Evolutionary conservation across 2,329 filamentous ascomycete species (phyloP).

Genomic region (Colletotrichum melonis): DNA sequence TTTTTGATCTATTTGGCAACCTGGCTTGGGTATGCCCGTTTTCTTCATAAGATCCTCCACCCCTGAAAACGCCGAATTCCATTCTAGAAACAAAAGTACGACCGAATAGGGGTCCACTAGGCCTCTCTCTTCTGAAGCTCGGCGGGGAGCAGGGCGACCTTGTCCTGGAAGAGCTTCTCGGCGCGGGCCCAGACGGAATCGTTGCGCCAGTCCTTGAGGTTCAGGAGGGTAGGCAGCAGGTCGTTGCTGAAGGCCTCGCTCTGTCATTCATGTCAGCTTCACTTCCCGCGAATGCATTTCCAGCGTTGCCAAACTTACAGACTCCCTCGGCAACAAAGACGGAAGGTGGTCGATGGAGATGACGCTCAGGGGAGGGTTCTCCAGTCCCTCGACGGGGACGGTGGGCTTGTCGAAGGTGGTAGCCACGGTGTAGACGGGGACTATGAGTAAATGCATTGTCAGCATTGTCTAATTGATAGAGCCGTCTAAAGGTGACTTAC

Average conservation of each 20-base stretch:
- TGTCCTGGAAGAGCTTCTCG: constrained; percentile 85
- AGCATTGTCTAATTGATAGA: constrained; percentile 27
- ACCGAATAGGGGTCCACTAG: constrained; percentile 29
- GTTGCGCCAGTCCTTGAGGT: constrained; percentile 79
- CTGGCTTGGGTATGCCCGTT: neutral
- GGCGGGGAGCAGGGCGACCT: constrained; percentile 74
- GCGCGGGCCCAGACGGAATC: constrained; percentile 87
- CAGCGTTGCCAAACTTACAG: constrained; percentile 45
- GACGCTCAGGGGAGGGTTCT: constrained; percentile 74
- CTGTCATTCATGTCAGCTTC: neutral
- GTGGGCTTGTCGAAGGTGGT: constrained; percentile 93
- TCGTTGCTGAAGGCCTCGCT: constrained; percentile 86
- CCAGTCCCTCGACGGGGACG: constrained; percentile 74
- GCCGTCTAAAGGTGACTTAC: neutral
- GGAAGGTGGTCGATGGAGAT: constrained; percentile 92
- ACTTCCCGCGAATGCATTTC: neutral
- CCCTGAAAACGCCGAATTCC: constrained; percentile 22
- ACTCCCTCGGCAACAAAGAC: constrained; percentile 85
- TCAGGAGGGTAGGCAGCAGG: constrained; percentile 80
- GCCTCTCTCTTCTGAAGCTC: constrained; percentile 39
- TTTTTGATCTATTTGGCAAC: constrained; percentile 12
- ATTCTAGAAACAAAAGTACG: constrained; percentile 28
- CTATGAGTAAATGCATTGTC: constrained; percentile 42
- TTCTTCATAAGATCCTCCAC: neutral
- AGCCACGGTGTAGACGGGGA: constrained; percentile 86